Evolutionary conservation across 805 yeast species (phyloP), one percentile per base, ranked within the genome.

Genomic region (Yarrowia keelungensis): DNA sequence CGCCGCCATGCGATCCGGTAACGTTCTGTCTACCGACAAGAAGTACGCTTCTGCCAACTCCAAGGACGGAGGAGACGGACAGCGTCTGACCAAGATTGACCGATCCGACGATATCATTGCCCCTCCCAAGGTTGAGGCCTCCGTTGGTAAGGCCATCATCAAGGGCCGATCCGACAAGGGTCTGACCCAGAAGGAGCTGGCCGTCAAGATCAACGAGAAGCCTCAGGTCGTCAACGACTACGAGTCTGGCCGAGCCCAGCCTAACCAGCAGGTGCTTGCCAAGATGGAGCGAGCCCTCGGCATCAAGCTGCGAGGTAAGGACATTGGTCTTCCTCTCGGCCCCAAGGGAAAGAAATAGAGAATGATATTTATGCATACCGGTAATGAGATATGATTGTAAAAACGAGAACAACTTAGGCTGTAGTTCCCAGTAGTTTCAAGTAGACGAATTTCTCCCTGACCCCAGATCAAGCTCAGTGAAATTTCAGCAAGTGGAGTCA

Each of bases 201-300:
- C 99, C 75, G 92, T 97, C 69, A 90, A 89, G 79, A 86, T 94
- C 76, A 94, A 93, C 79, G 99, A 95, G 82, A 95, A 95, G 83
- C 97, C 98, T 71, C 92, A 89, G 73, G 90, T 95, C 71, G 88
- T 95, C 76, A 93, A 92, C 80, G 99, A 95, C 77, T 95, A 95
- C 80, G 99, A 95, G 83, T 91, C 97, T 69, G 98, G 97, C 70
- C 88, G 97, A 78, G 99, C 97, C 54, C 87, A 90, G 73, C 99
- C 99, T 69, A 93, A 91, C 83, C 99, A 95, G 83, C 98, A 93
- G 81, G 80, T 95, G 67, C 85, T 95, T 75, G 93, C 89, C 68
- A 95, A 95, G 83, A 81, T 95, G 79, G 98, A 95, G 83, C 87
- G 97, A 80, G 96, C 89, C 50, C 84, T 95, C 75, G 98, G 98